These are phyloP conservation scores for Chlorella sp. DNA, from an alignment of 139 green algal genomes.

Conservation along the genomic window DNA sequence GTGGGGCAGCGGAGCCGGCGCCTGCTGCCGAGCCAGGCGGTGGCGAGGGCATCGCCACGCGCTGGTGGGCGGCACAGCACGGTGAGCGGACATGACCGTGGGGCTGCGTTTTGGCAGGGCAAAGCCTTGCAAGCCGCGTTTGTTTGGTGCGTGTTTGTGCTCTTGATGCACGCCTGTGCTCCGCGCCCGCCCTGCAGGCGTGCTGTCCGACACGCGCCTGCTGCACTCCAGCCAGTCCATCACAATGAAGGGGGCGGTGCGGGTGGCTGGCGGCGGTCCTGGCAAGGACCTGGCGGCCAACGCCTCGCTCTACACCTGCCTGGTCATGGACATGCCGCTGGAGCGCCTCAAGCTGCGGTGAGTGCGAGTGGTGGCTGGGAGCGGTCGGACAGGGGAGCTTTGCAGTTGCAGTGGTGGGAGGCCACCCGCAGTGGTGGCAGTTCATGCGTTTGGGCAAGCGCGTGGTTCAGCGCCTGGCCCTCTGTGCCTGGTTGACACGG, in stretches of 20 bases:
- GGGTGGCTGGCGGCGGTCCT: not conserved
- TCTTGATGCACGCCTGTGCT: too few species aligned
- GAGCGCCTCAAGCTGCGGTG: conserved; percentile 40
- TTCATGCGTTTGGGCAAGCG: not conserved
- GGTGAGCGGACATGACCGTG: not conserved
- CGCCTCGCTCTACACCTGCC: conserved; percentile 44
- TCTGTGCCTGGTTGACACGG: not conserved
- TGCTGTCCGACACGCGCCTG: not conserved
- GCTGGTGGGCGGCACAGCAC: conserved; percentile 16
- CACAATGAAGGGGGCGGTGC: conserved; percentile 32
- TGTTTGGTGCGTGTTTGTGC: not conserved
- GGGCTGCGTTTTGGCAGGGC: not conserved
- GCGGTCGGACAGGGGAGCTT: not conserved
- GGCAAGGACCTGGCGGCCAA: conserved; percentile 15
- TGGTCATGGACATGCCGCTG: conserved; percentile 45
- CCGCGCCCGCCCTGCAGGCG: not conserved
- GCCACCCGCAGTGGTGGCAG: not conserved
- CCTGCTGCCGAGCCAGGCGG: not conserved
- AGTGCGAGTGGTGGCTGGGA: not conserved
- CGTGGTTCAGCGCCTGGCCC: too few species aligned
- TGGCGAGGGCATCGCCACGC: conserved; percentile 24
- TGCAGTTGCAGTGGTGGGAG: not conserved
- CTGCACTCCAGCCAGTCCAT: conserved; percentile 24
- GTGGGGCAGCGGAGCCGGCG: not conserved
- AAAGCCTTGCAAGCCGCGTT: not conserved